Conservation (phyloP, 2,329 filamentous ascomycete species). For the Colletotrichum acutatum region DNA sequence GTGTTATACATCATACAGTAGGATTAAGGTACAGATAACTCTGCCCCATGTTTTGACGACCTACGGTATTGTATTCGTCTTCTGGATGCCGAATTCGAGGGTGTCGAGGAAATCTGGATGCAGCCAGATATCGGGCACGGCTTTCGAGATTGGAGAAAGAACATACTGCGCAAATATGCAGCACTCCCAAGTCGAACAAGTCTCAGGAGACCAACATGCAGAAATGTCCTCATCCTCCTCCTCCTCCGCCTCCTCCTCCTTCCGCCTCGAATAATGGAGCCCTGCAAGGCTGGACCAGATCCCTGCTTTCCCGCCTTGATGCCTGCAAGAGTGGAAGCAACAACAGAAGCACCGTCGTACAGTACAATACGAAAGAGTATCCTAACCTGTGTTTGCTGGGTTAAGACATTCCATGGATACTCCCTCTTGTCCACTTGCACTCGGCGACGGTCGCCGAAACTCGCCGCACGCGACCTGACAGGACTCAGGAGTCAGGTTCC, state of each 20-base stretch:
- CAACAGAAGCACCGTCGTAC: neutral
- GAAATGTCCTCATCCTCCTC: neutral
- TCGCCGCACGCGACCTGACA: neutral
- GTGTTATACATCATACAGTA: neutral
- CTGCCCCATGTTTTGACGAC: neutral
- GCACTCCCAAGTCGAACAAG: neutral
- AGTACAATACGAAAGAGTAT: neutral
- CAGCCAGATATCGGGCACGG: neutral
- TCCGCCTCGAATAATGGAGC: neutral
- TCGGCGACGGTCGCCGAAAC: neutral
- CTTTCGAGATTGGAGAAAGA: neutral
- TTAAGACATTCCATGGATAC: neutral
- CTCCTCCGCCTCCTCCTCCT: neutral
- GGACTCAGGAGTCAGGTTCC: neutral
- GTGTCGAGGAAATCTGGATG: neutral
- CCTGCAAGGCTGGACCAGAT: slow-evolving; percentile 6
- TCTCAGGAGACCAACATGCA: neutral
- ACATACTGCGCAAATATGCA: neutral
- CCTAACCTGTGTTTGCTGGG: neutral
- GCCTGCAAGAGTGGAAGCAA: slow-evolving; percentile 9
- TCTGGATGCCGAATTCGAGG: neutral
- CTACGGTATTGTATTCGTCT: neutral
- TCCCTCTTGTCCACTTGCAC: neutral
- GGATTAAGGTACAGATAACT: neutral
- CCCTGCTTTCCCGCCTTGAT: slow-evolving; percentile 4